Conservation (phyloP, 257 asterid species). For the Solanum medicagineum region DNA sequence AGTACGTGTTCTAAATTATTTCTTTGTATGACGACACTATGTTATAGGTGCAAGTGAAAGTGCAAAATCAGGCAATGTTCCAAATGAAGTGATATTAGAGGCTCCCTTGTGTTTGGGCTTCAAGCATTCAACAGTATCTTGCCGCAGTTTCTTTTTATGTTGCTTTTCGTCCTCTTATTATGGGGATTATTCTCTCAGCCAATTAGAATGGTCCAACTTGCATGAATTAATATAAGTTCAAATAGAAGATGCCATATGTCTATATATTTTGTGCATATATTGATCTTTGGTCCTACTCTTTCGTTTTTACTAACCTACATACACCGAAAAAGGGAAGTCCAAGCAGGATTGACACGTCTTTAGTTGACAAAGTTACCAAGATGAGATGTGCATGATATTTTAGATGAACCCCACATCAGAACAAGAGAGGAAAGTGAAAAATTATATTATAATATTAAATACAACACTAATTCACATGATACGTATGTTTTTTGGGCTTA, state of each 20-base stretch:
- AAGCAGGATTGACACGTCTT: too few species aligned
- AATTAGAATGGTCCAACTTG: background rate
- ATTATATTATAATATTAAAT: too few species aligned
- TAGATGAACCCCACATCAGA: too few species aligned
- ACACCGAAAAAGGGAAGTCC: background rate
- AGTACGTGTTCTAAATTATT: background rate
- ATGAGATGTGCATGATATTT: too few species aligned
- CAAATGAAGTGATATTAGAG: background rate
- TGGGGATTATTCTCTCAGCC: background rate
- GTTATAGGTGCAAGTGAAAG: background rate
- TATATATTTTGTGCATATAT: background rate
- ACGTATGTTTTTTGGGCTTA: too few species aligned
- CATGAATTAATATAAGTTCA: background rate
- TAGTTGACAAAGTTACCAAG: too few species aligned
- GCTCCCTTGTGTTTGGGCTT: background rate
- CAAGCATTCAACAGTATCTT: background rate
- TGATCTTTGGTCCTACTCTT: background rate
- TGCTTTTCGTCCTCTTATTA: background rate
- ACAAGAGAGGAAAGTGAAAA: too few species aligned
- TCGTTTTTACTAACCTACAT: background rate
- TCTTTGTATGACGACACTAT: background rate
- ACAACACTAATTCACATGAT: too few species aligned
- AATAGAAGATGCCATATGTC: background rate
- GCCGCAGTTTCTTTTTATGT: background rate
- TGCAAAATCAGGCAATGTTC: background rate